Percentiles rank a stretch among this genome's conserved stretches.
Conservation (phyloP, 345 rosid genomes). For the Euphorbia lathyris region DNA sequence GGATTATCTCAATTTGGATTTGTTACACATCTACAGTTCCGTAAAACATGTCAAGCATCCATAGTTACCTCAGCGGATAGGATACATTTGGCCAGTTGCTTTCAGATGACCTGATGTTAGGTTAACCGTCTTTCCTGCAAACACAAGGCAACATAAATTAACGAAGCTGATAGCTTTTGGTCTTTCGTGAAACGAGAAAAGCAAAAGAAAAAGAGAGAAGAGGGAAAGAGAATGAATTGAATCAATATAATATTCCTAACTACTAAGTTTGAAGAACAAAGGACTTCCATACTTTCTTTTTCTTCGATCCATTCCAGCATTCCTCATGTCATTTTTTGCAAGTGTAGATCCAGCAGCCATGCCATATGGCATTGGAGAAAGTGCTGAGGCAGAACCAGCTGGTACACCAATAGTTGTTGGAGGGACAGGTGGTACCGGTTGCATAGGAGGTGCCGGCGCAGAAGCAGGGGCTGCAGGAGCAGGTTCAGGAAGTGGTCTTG, state of each 20-base stretch:
- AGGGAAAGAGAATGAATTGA: not conserved
- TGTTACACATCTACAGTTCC: not conserved
- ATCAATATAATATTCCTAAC: not conserved
- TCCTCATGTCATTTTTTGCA: slow-evolving; percentile 66
- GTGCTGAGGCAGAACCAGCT: slow-evolving; percentile 57
- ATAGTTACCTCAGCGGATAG: slow-evolving; percentile 24
- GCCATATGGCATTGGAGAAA: slow-evolving; percentile 84
- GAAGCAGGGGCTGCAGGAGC: slow-evolving; percentile 43
- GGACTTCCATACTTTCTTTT: slow-evolving; percentile 61
- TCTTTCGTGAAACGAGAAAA: slow-evolving; percentile 8
- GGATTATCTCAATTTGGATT: not conserved
- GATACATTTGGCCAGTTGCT: slow-evolving; percentile 7
- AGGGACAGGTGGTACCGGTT: slow-evolving; percentile 35
- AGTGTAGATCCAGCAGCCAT: slow-evolving; percentile 52
- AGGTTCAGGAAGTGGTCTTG: slow-evolving; percentile 91
- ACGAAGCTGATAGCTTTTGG: slow-evolving; percentile 7
- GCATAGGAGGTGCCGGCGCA: slow-evolving; percentile 41
- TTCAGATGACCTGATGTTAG: slow-evolving; percentile 1
- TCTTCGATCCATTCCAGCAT: slow-evolving; percentile 64
- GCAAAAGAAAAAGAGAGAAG: slow-evolving; percentile 1
- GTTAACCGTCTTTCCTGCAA: slow-evolving; percentile 50
- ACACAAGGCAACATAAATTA: slow-evolving; percentile 3
- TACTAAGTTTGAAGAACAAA: not conserved
- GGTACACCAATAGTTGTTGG: slow-evolving; percentile 39
- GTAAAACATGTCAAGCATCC: not conserved